A percentile compares a stretch with the other conserved stretches of the same genome.
Conservation (phyloP, 257 asterid species). For the Asclepias syriaca region DNA sequence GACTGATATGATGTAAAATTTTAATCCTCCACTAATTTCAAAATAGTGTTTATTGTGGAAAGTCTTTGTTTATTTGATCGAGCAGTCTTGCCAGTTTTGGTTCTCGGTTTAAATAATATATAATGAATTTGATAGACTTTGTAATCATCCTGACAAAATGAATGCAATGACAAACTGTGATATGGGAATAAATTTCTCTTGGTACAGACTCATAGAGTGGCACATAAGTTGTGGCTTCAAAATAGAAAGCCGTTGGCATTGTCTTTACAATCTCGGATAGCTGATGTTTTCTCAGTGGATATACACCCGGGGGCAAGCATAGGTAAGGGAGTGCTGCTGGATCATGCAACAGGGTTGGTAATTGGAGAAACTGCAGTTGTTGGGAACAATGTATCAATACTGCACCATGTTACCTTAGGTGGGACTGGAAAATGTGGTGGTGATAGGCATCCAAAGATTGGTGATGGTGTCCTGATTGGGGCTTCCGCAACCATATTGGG, state of each 20-base stretch:
- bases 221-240: constrained; percentile 71
- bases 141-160: neutral
- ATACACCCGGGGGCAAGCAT: constrained; percentile 67
- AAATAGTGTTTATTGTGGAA: neutral
- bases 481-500: constrained; percentile 68
- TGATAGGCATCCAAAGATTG: constrained; percentile 70
- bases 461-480: constrained; percentile 72
- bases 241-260: constrained; percentile 53
- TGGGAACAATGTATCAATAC: constrained; percentile 68
- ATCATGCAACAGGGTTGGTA: constrained; percentile 76
- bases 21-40: neutral
- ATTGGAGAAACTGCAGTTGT: constrained; percentile 76
- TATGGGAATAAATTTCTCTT: neutral
- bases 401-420: constrained; percentile 71
- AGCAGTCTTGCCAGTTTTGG: neutral
- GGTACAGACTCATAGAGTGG: constrained; percentile 54
- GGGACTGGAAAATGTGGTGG: constrained; percentile 59
- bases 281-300: constrained; percentile 66
- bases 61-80: neutral
- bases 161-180: neutral
- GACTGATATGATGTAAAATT: neutral
- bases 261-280: constrained; percentile 61
- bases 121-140: neutral
- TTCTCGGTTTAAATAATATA: neutral
- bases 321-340: constrained; percentile 64